These are phyloP conservation scores for Pyricularia pennisetigena DNA, from an alignment of 2,329 filamentous ascomycete genomes.

Conservation along the genomic window DNA sequence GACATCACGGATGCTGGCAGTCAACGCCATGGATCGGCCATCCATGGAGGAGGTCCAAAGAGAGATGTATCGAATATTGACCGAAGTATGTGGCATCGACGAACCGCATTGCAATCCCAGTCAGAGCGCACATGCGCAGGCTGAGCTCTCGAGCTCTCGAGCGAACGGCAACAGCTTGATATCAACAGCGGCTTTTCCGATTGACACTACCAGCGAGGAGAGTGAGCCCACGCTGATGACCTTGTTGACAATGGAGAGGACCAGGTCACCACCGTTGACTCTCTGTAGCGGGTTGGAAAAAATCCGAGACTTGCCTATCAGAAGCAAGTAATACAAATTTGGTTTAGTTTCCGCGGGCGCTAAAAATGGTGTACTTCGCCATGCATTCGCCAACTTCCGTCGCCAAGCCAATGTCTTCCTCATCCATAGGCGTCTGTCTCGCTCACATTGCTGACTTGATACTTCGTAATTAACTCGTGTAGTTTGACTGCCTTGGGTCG, in stretches of 20 bases:
- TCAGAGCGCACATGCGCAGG: background rate
- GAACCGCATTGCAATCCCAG: constrained; percentile 46
- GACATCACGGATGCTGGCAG: constrained; percentile 43
- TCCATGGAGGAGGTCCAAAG: constrained; percentile 41
- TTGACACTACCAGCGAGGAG: background rate
- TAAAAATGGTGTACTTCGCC: background rate
- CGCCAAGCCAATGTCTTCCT: background rate
- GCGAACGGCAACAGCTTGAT: background rate
- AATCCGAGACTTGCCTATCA: constrained; percentile 17
- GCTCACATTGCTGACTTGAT: background rate
- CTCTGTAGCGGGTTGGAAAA: constrained; percentile 17
- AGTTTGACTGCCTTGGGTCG: background rate
- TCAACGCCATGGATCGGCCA: constrained; percentile 41
- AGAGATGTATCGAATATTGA: constrained; percentile 41
- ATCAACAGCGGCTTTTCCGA: background rate
- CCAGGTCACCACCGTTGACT: constrained; percentile 2
- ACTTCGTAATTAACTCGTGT: background rate
- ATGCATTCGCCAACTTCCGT: background rate
- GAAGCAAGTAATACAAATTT: constrained; percentile 14
- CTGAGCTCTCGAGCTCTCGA: background rate
- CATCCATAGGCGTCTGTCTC: background rate
- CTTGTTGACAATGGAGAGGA: background rate
- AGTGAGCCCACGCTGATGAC: background rate
- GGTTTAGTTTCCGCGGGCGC: background rate
- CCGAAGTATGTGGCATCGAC: constrained; percentile 32